phyloP scores from a whole-genome alignment of 2,329 filamentous ascomycete genomes.

The Hypoxylon sp. region DNA sequence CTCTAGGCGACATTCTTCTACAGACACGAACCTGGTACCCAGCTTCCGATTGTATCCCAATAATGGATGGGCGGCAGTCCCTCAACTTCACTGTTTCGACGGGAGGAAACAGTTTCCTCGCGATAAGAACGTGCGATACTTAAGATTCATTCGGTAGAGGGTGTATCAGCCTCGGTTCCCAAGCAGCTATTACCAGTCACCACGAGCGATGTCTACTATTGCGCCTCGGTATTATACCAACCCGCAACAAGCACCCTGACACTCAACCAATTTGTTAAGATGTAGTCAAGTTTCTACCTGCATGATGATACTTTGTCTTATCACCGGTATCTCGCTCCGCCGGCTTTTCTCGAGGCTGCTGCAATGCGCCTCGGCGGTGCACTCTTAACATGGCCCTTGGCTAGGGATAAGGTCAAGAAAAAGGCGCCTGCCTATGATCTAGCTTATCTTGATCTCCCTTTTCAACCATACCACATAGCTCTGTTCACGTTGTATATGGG shows the following conservation, averaged over 20 bases:
- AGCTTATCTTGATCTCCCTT: conserved; percentile 16
- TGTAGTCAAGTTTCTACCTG: conserved; percentile 31
- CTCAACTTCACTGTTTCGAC: conserved; percentile 2
- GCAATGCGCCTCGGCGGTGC: conserved; percentile 10
- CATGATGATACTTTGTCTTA: conserved; percentile 22
- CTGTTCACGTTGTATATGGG: conserved; percentile 23
- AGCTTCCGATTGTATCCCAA: conserved; percentile 3
- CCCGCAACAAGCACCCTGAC: conserved; percentile 4
- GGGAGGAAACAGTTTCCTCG: conserved; percentile 4
- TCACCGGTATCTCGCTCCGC: conserved; percentile 9
- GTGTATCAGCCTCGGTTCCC: conserved; percentile 4
- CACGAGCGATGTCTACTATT: conserved; percentile 10
- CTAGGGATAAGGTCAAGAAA: conserved; percentile 11
- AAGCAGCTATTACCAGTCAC: background rate
- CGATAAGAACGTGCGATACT: conserved; percentile 6
- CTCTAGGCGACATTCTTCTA: conserved; percentile 1
- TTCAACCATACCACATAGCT: conserved; percentile 35
- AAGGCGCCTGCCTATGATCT: conserved; percentile 7
- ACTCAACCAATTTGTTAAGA: conserved; percentile 16
- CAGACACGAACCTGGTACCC: conserved; percentile 9
- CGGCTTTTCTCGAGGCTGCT: conserved; percentile 12
- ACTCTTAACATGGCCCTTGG: conserved; percentile 12
- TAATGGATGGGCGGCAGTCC: background rate
- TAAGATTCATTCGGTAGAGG: conserved; percentile 2
- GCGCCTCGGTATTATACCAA: conserved; percentile 1